Base-by-base conservation (phyloP, 2,329 filamentous ascomycete species). In the Exophiala oligosperma region DNA sequence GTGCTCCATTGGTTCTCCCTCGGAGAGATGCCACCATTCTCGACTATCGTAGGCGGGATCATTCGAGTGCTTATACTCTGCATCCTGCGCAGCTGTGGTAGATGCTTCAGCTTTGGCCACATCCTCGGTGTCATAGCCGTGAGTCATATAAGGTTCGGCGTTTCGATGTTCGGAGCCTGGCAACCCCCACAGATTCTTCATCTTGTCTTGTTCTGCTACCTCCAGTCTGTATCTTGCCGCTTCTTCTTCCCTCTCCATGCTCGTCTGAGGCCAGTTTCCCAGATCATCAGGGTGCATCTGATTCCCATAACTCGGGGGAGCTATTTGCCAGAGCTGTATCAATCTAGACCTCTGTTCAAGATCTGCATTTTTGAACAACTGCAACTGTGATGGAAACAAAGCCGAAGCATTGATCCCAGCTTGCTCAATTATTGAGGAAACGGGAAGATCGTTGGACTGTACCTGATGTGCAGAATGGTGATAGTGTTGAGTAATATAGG, bases 311-410 rank as follows among this genome's bases (percentile, higher is more conserved):
- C 79, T 82, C 0, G 89, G 89, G 23, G 90, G 90, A 57, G 85
- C 90, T 65, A 92, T 91, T 59, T 85, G 86, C 92, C 92, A 96
- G 14, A 96, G 84, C 71, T 96, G 88, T 40, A 96, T 79, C 14
- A 96, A 80, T 23, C 90, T 84, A 57, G 86, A 76, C 68, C 88
- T 85, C 72, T 96, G 90, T 44, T 87, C 80, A 24, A 83, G 77
- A 57, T 89, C 86, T 52, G 90, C 91, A 61, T 87, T 85, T 64
- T 84, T 84, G 79, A 96, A 95, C 41, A 96, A 84, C 59, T 89
- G 82, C 52, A 92, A 74, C 72, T 96, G 92, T 3, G 87, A 87
- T 4, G 85, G 81, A 11, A 89, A 89, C 46, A 96, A 81, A 23
- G 83, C 78, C 7, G 78, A 72, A 2, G 88, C 83, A 70, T 95